A percentile compares a stretch with the other conserved stretches of the same genome.
phyloP scores from a whole-genome alignment of 2,329 filamentous ascomycete genomes.

The Sphaerulina populicola region DNA sequence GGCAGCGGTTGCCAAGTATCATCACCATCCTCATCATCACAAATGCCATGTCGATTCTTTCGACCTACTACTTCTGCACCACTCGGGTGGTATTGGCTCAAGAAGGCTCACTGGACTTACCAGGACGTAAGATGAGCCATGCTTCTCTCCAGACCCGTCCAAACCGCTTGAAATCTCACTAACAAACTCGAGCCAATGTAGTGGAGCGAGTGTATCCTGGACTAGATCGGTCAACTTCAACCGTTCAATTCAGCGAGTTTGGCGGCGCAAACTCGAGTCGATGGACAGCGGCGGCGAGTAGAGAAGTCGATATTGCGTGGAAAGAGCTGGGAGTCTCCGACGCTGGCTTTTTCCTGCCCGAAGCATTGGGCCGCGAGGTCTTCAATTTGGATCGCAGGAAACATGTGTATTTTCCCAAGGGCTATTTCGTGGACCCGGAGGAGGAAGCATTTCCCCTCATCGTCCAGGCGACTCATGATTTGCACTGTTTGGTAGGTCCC shows the following conservation, averaged over 20 bases:
- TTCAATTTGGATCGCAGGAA: constrained; percentile 1
- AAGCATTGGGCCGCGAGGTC: background rate
- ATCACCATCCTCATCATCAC: background rate
- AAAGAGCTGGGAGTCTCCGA: constrained; percentile 3
- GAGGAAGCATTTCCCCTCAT: background rate
- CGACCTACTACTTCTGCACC: background rate
- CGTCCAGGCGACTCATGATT: background rate
- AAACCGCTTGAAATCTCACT: background rate
- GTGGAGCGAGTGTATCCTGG: background rate
- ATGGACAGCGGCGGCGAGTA: constrained; percentile 1
- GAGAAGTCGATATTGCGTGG: constrained; percentile 6
- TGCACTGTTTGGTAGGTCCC: background rate
- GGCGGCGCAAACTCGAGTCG: background rate
- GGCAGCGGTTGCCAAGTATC: background rate
- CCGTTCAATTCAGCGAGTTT: constrained; percentile 3
- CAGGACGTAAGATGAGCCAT: background rate
- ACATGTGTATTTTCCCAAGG: constrained; percentile 1
- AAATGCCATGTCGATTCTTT: background rate
- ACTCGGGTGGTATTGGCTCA: background rate
- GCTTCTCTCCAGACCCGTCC: background rate
- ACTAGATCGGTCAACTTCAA: constrained; percentile 3
- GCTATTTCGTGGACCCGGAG: background rate
- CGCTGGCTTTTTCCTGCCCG: background rate
- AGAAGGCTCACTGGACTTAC: background rate
- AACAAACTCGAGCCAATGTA: background rate